Base-by-base conservation (phyloP, 1,139 yeast species). In the Blastobotrys buckinghamii region DNA sequence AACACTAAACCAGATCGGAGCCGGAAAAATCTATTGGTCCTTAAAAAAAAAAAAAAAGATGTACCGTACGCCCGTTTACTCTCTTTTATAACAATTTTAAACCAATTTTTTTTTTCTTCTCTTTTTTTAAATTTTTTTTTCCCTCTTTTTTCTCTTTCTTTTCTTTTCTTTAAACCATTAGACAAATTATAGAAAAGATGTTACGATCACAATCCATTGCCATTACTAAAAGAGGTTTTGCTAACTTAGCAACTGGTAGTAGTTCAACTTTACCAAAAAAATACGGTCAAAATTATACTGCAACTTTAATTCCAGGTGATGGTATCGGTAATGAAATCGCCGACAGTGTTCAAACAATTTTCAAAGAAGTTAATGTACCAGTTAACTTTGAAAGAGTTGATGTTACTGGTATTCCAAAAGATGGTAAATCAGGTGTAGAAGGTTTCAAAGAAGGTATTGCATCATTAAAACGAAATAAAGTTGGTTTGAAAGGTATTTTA, bases 241-340 rank as follows among this genome's bases (percentile, higher is more conserved):
- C 53, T 36, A 50, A 57, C 41, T 53, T 51, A 24, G 57, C 57
- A 30, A 53, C 54, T 49, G 32, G 53, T 58, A 16, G 24, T 51
- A 62, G 54, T n/a, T 35, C 34, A 29, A 78, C 79, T 55, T 75
- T 84, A 63, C 95, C 96, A 64, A 86, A 86, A 77, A 86, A 88
- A 74, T 89, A 88, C 73, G 97, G 97, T 61, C 96, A 96, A 56
- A 84, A 83, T 69, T 90, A 79, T 77, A 84, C 90, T 51, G 95
- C 89, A 52, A 89, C 97, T 50, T 77, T 92, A 68, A 84, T 92
- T 63, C 97, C 97, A 55, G 81, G 82, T 63, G 98, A 92, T 69
- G 98, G 98, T 79, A 84, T 90, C 58, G 98, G 98, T 71, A 84
- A 84, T 67, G 97, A 92, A 75, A 87, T 89, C 69, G 84, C 97